A percentile compares a stretch with the other conserved stretches of the same genome.
Conservation (phyloP, 306 rosid genomes). For the Sesbania bispinosa region DNA sequence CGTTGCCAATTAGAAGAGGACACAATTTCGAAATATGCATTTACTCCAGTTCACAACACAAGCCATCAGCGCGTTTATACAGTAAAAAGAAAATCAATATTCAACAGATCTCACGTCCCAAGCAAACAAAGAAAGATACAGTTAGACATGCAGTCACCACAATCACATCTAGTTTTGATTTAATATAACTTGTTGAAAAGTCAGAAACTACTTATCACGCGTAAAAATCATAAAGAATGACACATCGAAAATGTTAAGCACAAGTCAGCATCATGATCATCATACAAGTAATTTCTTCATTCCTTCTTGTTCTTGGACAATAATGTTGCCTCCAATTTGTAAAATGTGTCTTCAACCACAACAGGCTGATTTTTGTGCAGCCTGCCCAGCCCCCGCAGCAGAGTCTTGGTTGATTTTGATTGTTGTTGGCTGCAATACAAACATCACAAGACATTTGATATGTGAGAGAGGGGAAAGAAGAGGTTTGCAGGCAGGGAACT, state of each 20-base stretch:
- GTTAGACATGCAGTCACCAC: slow-evolving; percentile 31
- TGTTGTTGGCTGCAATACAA: slow-evolving; percentile 60
- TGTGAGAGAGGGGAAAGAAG: not conserved
- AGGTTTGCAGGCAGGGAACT: not conserved
- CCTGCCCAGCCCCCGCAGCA: slow-evolving; percentile 56
- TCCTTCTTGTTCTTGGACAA: slow-evolving; percentile 15
- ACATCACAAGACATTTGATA: not conserved
- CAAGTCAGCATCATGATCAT: slow-evolving; percentile 41
- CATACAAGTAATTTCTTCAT: slow-evolving; percentile 44
- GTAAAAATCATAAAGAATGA: slow-evolving; percentile 54
- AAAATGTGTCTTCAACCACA: slow-evolving; percentile 56
- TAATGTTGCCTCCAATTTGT: slow-evolving; percentile 21
- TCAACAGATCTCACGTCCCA: not conserved
- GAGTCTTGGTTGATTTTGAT: slow-evolving; percentile 76
- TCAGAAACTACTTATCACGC: slow-evolving; percentile 52
- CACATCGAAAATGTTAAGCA: slow-evolving; percentile 44
- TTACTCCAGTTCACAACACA: not conserved
- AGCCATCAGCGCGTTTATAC: slow-evolving; percentile 21
- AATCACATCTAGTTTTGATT: slow-evolving; percentile 32
- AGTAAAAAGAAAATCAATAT: not conserved
- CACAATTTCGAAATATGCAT: not conserved
- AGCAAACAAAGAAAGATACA: not conserved
- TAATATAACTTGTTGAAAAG: slow-evolving; percentile 32
- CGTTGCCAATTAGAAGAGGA: not conserved
- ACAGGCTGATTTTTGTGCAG: slow-evolving; percentile 72